Percentiles rank a stretch among this genome's conserved stretches.
Conservation (phyloP, 352 stramenopile genomes). For the Phytophthora constricta region DNA sequence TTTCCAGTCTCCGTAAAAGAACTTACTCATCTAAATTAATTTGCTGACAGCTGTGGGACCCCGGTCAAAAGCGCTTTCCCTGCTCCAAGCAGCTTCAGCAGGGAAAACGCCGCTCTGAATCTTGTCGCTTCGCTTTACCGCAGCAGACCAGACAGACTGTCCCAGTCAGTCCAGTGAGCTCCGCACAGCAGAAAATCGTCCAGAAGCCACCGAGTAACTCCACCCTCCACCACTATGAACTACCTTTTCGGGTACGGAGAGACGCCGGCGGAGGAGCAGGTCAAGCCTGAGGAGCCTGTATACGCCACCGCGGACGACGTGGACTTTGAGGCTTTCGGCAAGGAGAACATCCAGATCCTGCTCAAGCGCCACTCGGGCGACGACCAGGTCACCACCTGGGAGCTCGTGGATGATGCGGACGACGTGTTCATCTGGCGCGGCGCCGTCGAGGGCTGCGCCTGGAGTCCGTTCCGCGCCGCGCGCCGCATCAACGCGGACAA, state of each 20-base stretch:
- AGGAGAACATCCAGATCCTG: slow-evolving; percentile 74
- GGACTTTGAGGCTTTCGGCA: slow-evolving; percentile 66
- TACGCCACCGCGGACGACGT: slow-evolving; percentile 64
- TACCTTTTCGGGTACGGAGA: slow-evolving; percentile 45
- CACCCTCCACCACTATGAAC: slow-evolving; percentile 32
- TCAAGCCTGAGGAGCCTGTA: slow-evolving; percentile 31
- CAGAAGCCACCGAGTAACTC: not conserved
- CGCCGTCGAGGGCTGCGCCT: slow-evolving; percentile 64
- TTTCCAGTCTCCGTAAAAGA: too few species aligned
- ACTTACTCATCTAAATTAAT: too few species aligned
- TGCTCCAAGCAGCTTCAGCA: too few species aligned
- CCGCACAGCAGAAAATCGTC: not conserved
- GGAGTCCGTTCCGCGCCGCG: slow-evolving; percentile 73
- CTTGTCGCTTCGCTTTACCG: slow-evolving; percentile 1
- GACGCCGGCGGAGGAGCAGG: slow-evolving; percentile 36
- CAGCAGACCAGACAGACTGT: slow-evolving; percentile 1
- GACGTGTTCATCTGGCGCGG: slow-evolving; percentile 68
- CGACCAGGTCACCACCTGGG: slow-evolving; percentile 77
- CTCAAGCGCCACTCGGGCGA: slow-evolving; percentile 63
- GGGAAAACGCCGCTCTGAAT: too few species aligned
- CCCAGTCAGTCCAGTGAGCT: not conserved
- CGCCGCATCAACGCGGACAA: slow-evolving; percentile 65
- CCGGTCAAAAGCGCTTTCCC: too few species aligned
- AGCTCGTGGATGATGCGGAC: slow-evolving; percentile 62
- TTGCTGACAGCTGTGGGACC: too few species aligned